Evolutionary conservation across 768 basidiomycete genomes (phyloP), one percentile per base, ranked within the genome.

Genomic region (Cystobasidium ongulense): DNA sequence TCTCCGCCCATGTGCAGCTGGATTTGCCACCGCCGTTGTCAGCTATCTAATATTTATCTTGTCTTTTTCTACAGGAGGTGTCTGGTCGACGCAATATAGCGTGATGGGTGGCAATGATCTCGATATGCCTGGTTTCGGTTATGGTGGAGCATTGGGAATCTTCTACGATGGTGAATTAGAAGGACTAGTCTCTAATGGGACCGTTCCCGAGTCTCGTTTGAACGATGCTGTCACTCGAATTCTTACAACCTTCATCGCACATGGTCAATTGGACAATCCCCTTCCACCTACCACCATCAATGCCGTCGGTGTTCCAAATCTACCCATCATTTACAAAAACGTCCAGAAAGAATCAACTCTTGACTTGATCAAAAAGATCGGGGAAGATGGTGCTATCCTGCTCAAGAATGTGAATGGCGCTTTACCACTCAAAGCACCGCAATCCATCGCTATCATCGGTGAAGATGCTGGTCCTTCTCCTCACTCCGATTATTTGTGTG

Each of bases 141-240:
- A 65, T 46, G 73, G 46, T 18, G 74, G 74, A 63, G 43, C 73
- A 18, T 35, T 74, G 27, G 74, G 54, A n/a, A 53, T 67, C 1
- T 73, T 75, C 52, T 76, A 64, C 66, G 76, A 74, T 33, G 35
- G 67, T 0, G 63, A 72, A 17, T 66, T 79, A 21, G 64, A 76
- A 65, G 72, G 76, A 17, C 87, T 84, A 62, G 90, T 93, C 21
- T 81, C 84, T 59, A 89, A 92, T 79, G 87, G 87, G 46, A 87
- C 86, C 1, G 89, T 93, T 64, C 84, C 88, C 0, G 83, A 84
- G 75, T 79, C 83, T 1, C 86, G 90, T 4, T 81, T 89, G n/a
- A 70, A 78, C 65, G 87, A 91, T 79, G 85, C 90, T 84, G 89
- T 89, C 0, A 85, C 85, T 1, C 86, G 89, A 23, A 18, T 59